Evolutionary conservation across 805 yeast species (phyloP).

Genomic region (Candida ortonii): DNA sequence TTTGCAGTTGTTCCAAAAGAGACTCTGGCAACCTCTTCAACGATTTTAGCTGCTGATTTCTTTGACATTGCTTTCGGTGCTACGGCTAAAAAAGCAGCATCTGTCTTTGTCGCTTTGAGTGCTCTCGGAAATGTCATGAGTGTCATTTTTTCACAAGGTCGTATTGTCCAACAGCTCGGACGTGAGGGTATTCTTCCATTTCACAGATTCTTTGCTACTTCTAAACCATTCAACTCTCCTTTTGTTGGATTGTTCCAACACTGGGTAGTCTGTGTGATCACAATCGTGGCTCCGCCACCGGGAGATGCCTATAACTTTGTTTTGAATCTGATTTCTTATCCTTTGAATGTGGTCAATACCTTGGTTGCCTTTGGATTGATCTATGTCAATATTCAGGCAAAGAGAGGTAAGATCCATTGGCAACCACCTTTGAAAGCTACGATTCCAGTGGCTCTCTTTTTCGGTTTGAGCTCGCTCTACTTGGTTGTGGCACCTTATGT

Average conservation of each 20-base stretch:
- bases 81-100: slow-evolving; percentile 61
- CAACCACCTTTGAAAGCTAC: slow-evolving; percentile 69
- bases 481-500: slow-evolving; percentile 75
- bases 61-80: slow-evolving; percentile 69
- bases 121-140: slow-evolving; percentile 80
- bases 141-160: slow-evolving; percentile 79
- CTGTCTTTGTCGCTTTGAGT: slow-evolving; percentile 76
- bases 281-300: slow-evolving; percentile 77
- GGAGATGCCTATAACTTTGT: slow-evolving; percentile 86
- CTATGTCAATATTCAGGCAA: slow-evolving; percentile 50
- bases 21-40: slow-evolving; percentile 55
- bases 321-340: slow-evolving; percentile 75
- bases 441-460: slow-evolving; percentile 59
- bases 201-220: slow-evolving; percentile 64
- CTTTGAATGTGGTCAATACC: slow-evolving; percentile 72
- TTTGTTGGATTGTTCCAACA: slow-evolving; percentile 70
- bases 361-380: slow-evolving; percentile 61
- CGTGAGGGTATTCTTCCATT: slow-evolving; percentile 79
- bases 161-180: slow-evolving; percentile 75
- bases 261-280: slow-evolving; percentile 69
- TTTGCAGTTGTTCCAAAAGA: slow-evolving; percentile 77
- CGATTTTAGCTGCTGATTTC: slow-evolving; percentile 72
- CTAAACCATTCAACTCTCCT: slow-evolving; percentile 72
- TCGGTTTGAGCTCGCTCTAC: slow-evolving; percentile 62
- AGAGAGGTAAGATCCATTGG: slow-evolving; percentile 56